Evolutionary conservation across 2,329 filamentous ascomycete species (phyloP).

Genomic region (Diaporthe destruens): DNA sequence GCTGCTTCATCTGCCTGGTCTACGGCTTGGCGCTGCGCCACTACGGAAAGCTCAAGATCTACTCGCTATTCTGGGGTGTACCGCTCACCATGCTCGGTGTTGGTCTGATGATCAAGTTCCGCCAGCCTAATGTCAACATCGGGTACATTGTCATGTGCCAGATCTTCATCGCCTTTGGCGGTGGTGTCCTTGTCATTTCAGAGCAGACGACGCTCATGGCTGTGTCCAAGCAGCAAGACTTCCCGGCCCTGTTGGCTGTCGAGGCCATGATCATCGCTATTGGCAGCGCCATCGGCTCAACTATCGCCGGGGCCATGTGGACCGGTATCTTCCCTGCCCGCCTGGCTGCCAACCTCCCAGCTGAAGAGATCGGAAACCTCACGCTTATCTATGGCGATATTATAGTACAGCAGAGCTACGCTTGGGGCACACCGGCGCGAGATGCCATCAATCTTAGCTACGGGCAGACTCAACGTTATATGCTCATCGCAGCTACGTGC

Average conservation of each 20-base stretch:
- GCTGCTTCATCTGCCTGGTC: conserved; percentile 8
- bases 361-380: neutral
- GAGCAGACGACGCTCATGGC: conserved; percentile 73
- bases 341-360: conserved; percentile 13
- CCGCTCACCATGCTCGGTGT: conserved; percentile 69
- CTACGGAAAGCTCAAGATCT: conserved; percentile 52
- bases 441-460: conserved; percentile 19
- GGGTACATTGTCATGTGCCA: conserved; percentile 71
- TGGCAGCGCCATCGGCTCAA: conserved; percentile 69
- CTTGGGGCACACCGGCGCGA: conserved; percentile 2
- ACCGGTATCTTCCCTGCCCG: conserved; percentile 56
- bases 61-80: conserved; percentile 61
- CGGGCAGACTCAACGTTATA: conserved; percentile 14
- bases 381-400: conserved; percentile 2
- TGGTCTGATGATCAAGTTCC: conserved; percentile 71
- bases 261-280: conserved; percentile 71
- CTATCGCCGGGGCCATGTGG: conserved; percentile 75
- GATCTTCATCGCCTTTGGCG: conserved; percentile 72
- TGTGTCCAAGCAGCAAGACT: conserved; percentile 70
- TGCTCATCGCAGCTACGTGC: conserved; percentile 14
- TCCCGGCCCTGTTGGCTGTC: conserved; percentile 72
- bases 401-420: conserved; percentile 5
- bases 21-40: conserved; percentile 39
- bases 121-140: conserved; percentile 62
- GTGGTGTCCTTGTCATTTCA: conserved; percentile 69